Evolutionary conservation across 805 yeast species (phyloP).

Genomic region (Zygotorulaspora chibaensis): DNA sequence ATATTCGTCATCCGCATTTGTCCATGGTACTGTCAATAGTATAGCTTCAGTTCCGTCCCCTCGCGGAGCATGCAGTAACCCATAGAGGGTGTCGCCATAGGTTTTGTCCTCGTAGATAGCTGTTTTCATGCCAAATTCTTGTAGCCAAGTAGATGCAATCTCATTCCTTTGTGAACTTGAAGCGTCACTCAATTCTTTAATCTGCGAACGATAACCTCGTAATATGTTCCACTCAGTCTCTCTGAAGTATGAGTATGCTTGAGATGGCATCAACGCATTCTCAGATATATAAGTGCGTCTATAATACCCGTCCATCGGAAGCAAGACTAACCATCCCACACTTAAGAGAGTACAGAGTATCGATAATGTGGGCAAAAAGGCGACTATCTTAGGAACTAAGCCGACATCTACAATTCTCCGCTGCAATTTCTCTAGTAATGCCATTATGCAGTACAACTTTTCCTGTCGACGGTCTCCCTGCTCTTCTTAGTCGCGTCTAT

Average conservation of each 20-base stretch:
- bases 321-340: conserved; percentile 50
- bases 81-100: conserved; percentile 57
- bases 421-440: conserved; percentile 35
- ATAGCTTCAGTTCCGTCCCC: conserved; percentile 96
- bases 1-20: conserved; percentile 53
- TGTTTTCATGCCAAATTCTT: conserved; percentile 68
- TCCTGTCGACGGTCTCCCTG: background rate
- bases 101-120: conserved; percentile 41
- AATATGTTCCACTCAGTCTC: conserved; percentile 93
- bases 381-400: conserved; percentile 43
- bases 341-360: conserved; percentile 44
- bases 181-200: conserved; percentile 35
- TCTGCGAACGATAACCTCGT: conserved; percentile 65
- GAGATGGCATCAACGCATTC: conserved; percentile 96
- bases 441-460: conserved; percentile 14
- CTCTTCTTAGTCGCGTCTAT: too few species aligned
- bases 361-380: conserved; percentile 43
- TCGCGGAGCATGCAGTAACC: conserved; percentile 83
- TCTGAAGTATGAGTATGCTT: conserved; percentile 84
- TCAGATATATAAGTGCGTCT: conserved; percentile 86
- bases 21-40: conserved; percentile 88
- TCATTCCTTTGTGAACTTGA: conserved; percentile 39
- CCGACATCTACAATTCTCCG: conserved; percentile 43
- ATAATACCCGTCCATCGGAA: conserved; percentile 76
- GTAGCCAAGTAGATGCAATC: conserved; percentile 54